These are phyloP conservation scores for Globisporangium nodosum DNA, from an alignment of 352 stramenopile genomes.

Conservation along the genomic window DNA sequence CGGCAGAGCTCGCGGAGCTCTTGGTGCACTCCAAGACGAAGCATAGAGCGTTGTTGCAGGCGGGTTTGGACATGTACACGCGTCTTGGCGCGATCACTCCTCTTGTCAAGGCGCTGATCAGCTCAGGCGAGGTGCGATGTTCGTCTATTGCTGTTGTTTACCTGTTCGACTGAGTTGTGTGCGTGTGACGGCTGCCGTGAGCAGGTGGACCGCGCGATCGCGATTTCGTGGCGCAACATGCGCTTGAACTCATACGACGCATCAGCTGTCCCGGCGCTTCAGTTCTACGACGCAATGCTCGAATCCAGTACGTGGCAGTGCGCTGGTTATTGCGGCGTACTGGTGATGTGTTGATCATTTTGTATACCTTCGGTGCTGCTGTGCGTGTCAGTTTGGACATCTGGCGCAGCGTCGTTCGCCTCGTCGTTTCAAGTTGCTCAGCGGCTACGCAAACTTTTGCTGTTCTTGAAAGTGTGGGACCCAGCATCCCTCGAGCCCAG, in stretches of 20 bases:
- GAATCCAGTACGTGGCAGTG: constrained; percentile 16
- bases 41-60: constrained; percentile 35
- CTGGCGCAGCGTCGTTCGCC: constrained; percentile 7
- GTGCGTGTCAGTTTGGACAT: constrained; percentile 21
- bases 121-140: constrained; percentile 32
- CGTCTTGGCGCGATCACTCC: constrained; percentile 36
- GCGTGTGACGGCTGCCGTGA: background rate
- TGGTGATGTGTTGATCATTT: background rate
- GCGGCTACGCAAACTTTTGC: constrained; percentile 40
- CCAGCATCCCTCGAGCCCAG: constrained; percentile 19
- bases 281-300: constrained; percentile 44
- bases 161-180: background rate
- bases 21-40: constrained; percentile 27
- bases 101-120: constrained; percentile 45
- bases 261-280: constrained; percentile 29
- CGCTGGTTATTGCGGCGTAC: background rate
- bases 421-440: constrained; percentile 37
- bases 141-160: background rate
- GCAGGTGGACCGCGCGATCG: constrained; percentile 35
- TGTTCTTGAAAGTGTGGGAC: constrained; percentile 58
- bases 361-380: background rate
- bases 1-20: constrained; percentile 44
- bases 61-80: constrained; percentile 66
- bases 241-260: constrained; percentile 28
- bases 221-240: constrained; percentile 47